Evolutionary conservation across 2,329 filamentous ascomycete genomes (phyloP), one percentile per base, ranked within the genome.

Genomic region (Boeremia lycopersici): DNA sequence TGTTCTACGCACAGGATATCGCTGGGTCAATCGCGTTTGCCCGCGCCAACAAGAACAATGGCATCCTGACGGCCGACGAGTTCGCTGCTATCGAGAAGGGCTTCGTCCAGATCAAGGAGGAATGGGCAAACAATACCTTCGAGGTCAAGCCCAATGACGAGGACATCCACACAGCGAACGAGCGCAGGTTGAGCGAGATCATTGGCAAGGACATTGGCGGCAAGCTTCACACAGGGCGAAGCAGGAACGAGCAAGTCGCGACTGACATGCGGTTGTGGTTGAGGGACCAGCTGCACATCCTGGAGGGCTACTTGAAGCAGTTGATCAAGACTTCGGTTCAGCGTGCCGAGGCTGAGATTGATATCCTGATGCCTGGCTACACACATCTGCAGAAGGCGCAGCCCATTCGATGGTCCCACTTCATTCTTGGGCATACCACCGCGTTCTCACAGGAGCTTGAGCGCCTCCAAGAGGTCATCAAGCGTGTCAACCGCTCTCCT

Each of bases 211-310:
- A 92, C 25, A 86, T 89, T 53, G 91, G 88, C 0, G 91, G 93
- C 23, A 96, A 96, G 79, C 84, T 96, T 53, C 93, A 96, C 77
- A 96, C 92, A n/a, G 80, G 80, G 38, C 88, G 93, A 47, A 93
- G 89, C 74, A 85, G 92, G 65, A 96, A 96, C 70, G 92, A 97
- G 77, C 92, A 96, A 77, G 86, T 96, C 52, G 91, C 88, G 42
- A 93, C 89, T 19, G 91, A 96, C 69, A 93, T 96, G 89, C 87
- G 91, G 57, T 80, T 96, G 74, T 97, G 91, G 91, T 78, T 96
- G 60, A 84, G 91, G 38, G 87, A 93, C 61, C 83, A 89, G 77
- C 79, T 96, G 53, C 82, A 82, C 52, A 80, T 81, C 60, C 85
- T 96, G 46, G 90, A 96, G 65, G 74, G 65, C 31, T 85, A 87